Base-by-base conservation (phyloP, 306 rosid genomes). In the Glycyrrhiza uralensis region DNA sequence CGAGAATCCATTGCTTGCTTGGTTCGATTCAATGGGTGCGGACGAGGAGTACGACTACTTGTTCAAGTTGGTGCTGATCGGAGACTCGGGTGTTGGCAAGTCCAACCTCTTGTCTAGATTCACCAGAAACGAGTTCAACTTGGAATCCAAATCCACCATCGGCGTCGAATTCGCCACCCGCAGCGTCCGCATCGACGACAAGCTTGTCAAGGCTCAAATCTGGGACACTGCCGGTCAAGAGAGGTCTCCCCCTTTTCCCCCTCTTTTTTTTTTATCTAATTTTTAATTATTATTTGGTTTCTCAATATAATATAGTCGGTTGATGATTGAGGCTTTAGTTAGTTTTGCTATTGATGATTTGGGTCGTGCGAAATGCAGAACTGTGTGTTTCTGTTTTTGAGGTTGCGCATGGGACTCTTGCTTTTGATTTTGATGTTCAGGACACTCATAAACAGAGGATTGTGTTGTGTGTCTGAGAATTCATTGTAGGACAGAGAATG, bases 151-250 rank as follows among this genome's bases (percentile, higher is more conserved):
- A 59, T 87, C 96, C 72, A 90, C 96, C 63, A 90, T 90, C 58
- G 96, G 96, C 6, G 93, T 90, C 1, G 93, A 90, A 66, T 90
- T 90, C 66, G 96, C 96, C 17, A 90, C 96, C 4, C 89, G 96
- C 0, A 90, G 88, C 63, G 80, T 90, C 22, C 81, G 71, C 6
- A 84, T 90, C 4, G 87, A 87, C 52, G 86, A 86, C 14, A 90
- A 87, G 77, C 70, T 88, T 39, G 89, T 87, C 38, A 90, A 90
- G 83, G 96, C 93, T 4, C 96, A 90, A 82, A 90, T 90, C 80
- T 90, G 96, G 96, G 96, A 90, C 75, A 90, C 96, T 0, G 96
- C 96, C 2, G 96, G 96, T 30, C 96, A 90, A 77, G 96, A 90
- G 81, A 87, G 96, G 96, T 87, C 36, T 0, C 11, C 19, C 33